A percentile compares a stretch with the other conserved stretches of the same genome.
Evolutionary conservation across 192 early-diverging fungal genomes (phyloP).

Genomic region (Gamsiella multidivaricata): DNA sequence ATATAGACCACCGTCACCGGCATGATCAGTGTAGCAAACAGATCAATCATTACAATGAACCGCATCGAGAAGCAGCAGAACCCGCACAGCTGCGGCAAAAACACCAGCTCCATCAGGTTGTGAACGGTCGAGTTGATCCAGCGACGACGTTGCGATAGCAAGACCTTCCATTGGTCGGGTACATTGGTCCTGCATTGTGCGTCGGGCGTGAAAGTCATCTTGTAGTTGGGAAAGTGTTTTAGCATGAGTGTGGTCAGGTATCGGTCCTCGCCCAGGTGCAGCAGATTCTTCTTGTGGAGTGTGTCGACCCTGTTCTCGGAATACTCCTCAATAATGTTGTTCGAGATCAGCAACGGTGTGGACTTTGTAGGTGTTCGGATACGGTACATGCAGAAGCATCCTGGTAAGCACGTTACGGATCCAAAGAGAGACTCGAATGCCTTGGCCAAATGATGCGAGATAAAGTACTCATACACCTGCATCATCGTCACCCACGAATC

Average conservation of each 20-base stretch:
- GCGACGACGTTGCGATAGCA: constrained; percentile 97
- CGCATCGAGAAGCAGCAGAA: constrained; percentile 98
- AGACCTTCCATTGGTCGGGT: constrained; percentile 91
- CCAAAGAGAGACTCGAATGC: constrained; percentile 98
- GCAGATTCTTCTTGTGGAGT: constrained; percentile 98
- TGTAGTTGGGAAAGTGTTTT: constrained; percentile 98
- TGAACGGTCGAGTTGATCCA: constrained; percentile 99
- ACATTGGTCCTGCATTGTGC: constrained; percentile 94
- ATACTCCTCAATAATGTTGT: constrained; percentile 93
- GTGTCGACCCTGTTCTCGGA: constrained; percentile 95
- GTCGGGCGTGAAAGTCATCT: constrained; percentile 92
- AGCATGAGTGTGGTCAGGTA: constrained; percentile 95
- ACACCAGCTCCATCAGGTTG: constrained; percentile 94
- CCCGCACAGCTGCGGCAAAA: constrained; percentile 95
- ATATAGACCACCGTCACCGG: constrained; percentile 92
- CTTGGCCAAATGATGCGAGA: constrained; percentile 96
- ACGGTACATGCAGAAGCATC: constrained; percentile 99
- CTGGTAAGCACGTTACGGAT: constrained; percentile 96
- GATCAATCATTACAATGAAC: constrained; percentile 94
- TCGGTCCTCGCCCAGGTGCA: constrained; percentile 98
- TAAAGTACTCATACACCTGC: constrained; percentile 99
- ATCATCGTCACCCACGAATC: constrained; percentile 97
- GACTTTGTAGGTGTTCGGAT: constrained; percentile 90
- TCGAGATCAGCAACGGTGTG: constrained; percentile 89
- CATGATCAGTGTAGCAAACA: constrained; percentile 92